phyloP scores from a whole-genome alignment of 1,284 basidiomycete genomes.

The Coriolopsis trogii region DNA sequence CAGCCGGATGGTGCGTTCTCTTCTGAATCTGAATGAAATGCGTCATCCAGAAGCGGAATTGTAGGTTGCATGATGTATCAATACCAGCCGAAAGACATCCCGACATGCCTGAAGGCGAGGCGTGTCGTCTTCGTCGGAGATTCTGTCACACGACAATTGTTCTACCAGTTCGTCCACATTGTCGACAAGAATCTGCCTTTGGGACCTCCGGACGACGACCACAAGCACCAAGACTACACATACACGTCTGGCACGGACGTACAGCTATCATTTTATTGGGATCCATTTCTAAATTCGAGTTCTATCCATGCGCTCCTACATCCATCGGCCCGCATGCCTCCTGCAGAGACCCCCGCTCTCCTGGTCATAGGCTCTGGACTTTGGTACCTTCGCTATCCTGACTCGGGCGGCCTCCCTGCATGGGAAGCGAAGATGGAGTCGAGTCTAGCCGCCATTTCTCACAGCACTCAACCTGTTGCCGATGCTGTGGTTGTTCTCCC shows the following conservation, averaged over 20 bases:
- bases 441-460: constrained; percentile 55
- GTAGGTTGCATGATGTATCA: constrained; percentile 76
- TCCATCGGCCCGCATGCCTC: constrained; percentile 10
- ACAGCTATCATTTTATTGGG: constrained; percentile 75
- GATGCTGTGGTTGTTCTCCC: constrained; percentile 79
- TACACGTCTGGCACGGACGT: constrained; percentile 49
- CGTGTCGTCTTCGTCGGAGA: constrained; percentile 84
- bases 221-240: constrained; percentile 71
- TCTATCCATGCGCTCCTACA: constrained; percentile 45
- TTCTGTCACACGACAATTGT: constrained; percentile 79
- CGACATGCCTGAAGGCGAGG: constrained; percentile 54
- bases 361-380: constrained; percentile 84
- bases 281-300: constrained; percentile 78
- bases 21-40: too few species aligned
- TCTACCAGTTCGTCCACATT: constrained; percentile 70
- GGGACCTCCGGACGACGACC: constrained; percentile 54
- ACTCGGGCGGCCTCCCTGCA: constrained; percentile 72
- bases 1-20: constrained; percentile 77
- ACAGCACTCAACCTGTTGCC: constrained; percentile 47
- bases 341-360: constrained; percentile 50
- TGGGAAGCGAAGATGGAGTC: constrained; percentile 78
- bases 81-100: constrained; percentile 58
- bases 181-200: constrained; percentile 60
- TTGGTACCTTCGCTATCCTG: constrained; percentile 82
- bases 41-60: background rate